These are phyloP conservation scores for Leucocoprinus leucothites DNA, from an alignment of 768 basidiomycete genomes.

Conservation along the genomic window DNA sequence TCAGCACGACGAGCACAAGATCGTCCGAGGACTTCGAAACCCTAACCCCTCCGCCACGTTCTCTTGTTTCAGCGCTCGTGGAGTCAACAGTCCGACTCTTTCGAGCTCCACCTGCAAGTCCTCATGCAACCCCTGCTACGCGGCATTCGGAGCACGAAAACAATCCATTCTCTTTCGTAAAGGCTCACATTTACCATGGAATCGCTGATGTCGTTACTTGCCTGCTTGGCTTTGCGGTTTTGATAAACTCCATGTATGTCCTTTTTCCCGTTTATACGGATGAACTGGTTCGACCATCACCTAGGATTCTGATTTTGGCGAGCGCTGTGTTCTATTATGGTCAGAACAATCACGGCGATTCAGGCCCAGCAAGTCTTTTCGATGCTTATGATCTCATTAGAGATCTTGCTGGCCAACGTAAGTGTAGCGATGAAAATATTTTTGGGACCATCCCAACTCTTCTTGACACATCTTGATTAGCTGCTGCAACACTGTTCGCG, in stretches of 20 bases:
- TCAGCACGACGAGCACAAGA: constrained; percentile 15
- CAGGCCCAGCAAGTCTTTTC: constrained; percentile 68
- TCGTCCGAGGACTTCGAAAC: constrained; percentile 17
- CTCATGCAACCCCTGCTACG: constrained; percentile 31
- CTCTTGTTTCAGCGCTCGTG: constrained; percentile 18
- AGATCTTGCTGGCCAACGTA: constrained; percentile 64
- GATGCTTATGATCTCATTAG: constrained; percentile 78
- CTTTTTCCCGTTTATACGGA: constrained; percentile 10
- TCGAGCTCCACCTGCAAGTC: constrained; percentile 32
- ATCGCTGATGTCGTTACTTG: constrained; percentile 64
- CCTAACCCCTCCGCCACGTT: constrained; percentile 1
- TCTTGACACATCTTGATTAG: constrained; percentile 30
- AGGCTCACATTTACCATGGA: constrained; percentile 62
- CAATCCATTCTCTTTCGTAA: constrained; percentile 51
- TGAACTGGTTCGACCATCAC: constrained; percentile 1
- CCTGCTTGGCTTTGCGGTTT: constrained; percentile 79
- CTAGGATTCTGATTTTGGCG: constrained; percentile 78
- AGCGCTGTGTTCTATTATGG: constrained; percentile 76
- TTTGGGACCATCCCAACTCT: not conserved
- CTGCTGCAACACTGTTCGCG: constrained; percentile 84
- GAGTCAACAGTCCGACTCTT: constrained; percentile 31
- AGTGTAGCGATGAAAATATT: constrained; percentile 21
- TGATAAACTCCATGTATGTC: constrained; percentile 80
- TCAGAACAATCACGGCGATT: constrained; percentile 19
- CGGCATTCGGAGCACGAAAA: constrained; percentile 56